Evolutionary conservation across 768 basidiomycete species (phyloP), one percentile per base, ranked within the genome.

Genomic region (Hypholoma sublateritium): DNA sequence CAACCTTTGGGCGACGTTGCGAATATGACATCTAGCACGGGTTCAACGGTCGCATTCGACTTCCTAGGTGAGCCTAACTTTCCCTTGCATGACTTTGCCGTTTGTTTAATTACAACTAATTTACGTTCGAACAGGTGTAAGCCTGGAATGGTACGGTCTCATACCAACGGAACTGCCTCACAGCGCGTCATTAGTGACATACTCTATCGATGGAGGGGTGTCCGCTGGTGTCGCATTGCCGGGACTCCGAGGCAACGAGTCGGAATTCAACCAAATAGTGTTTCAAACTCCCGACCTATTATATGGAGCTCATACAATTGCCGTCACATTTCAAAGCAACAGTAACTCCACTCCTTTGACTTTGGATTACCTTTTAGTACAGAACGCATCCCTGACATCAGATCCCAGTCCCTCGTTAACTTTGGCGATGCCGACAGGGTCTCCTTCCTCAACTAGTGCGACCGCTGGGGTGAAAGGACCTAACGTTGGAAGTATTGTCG

Each of bases 151-250:
- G 67, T 62, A 62, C 36, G 63, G 65, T 17, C 41, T 59, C 21
- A 59, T 60, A 24, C 63, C 67, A 8, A 50, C 44, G 22, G 65
- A 67, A 55, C 25, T 65, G 3, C 55, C 67, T 1, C 28, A 25
- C 3, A 14, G 19, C 4, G 46, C 55, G 9, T 57, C 67, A 16
- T n/a, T 41, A 12, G 67, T 60, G 2, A 61, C 56, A 4, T 70
- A 64, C 28, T 55, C 65, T 22, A 60, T 70, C 16, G 69, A 70
- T 56, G 64, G 62, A 9, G 59, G 52, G 17, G 14, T 53, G 3
- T 24, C 53, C 14, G 53, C 44, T 22, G 37, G 55, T 11, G 62
- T 68, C 39, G 49, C 54, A 14, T 52, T 70, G 8, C 58, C 53
- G 28, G 59, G 63, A 8, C 50, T 65, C 13, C 22, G 24, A 1